Conservation (phyloP, 305 asterid genomes). For the Plantago coronopus region DNA sequence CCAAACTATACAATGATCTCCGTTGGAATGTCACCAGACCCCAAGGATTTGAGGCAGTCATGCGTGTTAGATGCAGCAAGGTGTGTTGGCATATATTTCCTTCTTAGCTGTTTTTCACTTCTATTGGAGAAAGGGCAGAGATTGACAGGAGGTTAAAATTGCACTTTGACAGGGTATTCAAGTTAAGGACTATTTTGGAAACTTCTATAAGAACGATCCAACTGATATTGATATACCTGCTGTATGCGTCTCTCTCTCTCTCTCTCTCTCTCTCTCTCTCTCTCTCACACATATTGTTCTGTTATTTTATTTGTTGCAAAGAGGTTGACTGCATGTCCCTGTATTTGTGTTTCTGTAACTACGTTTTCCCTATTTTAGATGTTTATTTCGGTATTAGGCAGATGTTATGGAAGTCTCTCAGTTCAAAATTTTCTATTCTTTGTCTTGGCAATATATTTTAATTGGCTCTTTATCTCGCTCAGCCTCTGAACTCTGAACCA, state of each 20-base stretch:
- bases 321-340: too few relatives aligned
- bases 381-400: too few relatives aligned
- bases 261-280: constrained; percentile 26
- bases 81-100: constrained; percentile 35
- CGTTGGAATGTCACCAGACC: constrained; percentile 99
- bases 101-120: constrained; percentile 18
- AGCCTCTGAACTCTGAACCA: not conserved
- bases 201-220: constrained; percentile 88
- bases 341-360: not conserved
- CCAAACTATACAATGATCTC: constrained; percentile 95
- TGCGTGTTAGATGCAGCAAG: constrained; percentile 99
- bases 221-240: constrained; percentile 96
- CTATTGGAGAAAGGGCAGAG: constrained; percentile 14
- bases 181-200: constrained; percentile 92
- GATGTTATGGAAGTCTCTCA: not conserved
- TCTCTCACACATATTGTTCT: too few relatives aligned
- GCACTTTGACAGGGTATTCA: constrained; percentile 70
- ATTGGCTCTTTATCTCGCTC: not conserved
- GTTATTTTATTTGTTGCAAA: too few relatives aligned
- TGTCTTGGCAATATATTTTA: not conserved
- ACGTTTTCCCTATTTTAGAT: too few relatives aligned
- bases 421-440: not conserved
- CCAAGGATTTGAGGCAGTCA: constrained; percentile 98
- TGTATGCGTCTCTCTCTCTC: constrained; percentile 46
- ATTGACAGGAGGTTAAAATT: constrained; percentile 9